phyloP scores from a whole-genome alignment of 2,329 filamentous ascomycete genomes.

The Beauveria rudraprayagi region DNA sequence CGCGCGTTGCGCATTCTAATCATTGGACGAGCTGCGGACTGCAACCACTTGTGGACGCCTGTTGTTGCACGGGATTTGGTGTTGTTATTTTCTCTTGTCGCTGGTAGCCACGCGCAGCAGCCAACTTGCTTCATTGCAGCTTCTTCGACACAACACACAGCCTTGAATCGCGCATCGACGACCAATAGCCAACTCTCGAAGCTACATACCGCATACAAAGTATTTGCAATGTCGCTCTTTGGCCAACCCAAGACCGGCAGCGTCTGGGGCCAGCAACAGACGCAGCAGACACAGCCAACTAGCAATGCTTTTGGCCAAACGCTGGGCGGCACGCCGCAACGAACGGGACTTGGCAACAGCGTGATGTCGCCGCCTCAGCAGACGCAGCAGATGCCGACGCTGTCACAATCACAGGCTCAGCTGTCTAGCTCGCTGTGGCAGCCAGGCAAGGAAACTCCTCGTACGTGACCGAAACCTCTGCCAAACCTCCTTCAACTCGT shows the following conservation, averaged over 20 bases:
- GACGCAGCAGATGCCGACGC: conserved; percentile 32
- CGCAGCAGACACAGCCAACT: conserved; percentile 22
- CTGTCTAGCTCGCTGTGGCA: conserved; percentile 46
- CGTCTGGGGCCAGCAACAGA: conserved; percentile 32
- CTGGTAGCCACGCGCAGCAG: not conserved
- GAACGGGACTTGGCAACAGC: conserved; percentile 21
- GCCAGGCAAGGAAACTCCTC: conserved; percentile 40
- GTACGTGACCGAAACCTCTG: conserved; percentile 25
- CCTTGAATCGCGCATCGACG: not conserved
- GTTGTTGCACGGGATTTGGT: not conserved
- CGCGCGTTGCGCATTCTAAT: not conserved
- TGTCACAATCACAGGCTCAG: conserved; percentile 38
- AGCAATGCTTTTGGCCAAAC: conserved; percentile 24
- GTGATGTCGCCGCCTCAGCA: conserved; percentile 31
- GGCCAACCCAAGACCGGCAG: conserved; percentile 29
- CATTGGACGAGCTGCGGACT: not conserved
- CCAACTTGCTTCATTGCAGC: not conserved
- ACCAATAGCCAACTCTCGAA: not conserved
- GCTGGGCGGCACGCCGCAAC: conserved; percentile 29
- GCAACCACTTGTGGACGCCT: not conserved
- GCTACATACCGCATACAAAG: conserved; percentile 3
- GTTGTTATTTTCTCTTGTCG: not conserved
- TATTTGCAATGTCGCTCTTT: conserved; percentile 29
- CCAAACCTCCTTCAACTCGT: not conserved
- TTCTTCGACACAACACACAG: not conserved